A percentile compares a stretch with the other conserved stretches of the same genome.
Conservation (phyloP, 2,329 filamentous ascomycete species). For the Chaetomium olivaceum region DNA sequence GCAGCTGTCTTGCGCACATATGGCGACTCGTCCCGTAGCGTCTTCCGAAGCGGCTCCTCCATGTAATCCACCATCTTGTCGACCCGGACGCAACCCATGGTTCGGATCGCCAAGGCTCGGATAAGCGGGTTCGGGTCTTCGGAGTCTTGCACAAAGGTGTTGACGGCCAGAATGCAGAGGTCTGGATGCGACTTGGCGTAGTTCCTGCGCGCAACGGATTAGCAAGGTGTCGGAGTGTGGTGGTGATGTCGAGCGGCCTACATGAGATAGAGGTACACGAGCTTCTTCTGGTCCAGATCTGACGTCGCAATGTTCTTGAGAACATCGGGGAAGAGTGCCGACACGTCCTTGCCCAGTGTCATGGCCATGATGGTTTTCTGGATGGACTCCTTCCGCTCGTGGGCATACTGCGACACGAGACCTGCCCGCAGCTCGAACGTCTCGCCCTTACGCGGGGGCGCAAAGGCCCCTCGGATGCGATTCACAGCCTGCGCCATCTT, state of each 20-base stretch:
- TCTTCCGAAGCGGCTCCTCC: conserved; percentile 96
- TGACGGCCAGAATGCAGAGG: conserved; percentile 96
- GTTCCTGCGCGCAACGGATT: conserved; percentile 63
- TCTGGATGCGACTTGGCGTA: conserved; percentile 99
- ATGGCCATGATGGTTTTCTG: conserved; percentile 99
- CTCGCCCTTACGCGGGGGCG: conserved; percentile 91
- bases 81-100: conserved; percentile 97
- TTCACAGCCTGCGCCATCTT: conserved; percentile 70
- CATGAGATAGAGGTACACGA: conserved; percentile 98
- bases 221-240: background rate
- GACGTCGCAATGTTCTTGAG: conserved; percentile 96
- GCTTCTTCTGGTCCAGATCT: conserved; percentile 98
- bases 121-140: conserved; percentile 98
- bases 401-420: conserved; percentile 97
- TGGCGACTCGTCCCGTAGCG: conserved; percentile 91
- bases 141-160: conserved; percentile 98
- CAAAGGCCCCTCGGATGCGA: conserved; percentile 91
- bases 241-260: conserved; percentile 44
- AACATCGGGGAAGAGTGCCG: conserved; percentile 93
- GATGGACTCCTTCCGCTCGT: conserved; percentile 97
- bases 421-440: conserved; percentile 96
- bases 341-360: conserved; percentile 98
- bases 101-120: conserved; percentile 89
- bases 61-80: conserved; percentile 99
- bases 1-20: conserved; percentile 98